These are phyloP conservation scores for Cystodermella granulosa DNA, from an alignment of 1,284 basidiomycete genomes.

Conservation along the genomic window DNA sequence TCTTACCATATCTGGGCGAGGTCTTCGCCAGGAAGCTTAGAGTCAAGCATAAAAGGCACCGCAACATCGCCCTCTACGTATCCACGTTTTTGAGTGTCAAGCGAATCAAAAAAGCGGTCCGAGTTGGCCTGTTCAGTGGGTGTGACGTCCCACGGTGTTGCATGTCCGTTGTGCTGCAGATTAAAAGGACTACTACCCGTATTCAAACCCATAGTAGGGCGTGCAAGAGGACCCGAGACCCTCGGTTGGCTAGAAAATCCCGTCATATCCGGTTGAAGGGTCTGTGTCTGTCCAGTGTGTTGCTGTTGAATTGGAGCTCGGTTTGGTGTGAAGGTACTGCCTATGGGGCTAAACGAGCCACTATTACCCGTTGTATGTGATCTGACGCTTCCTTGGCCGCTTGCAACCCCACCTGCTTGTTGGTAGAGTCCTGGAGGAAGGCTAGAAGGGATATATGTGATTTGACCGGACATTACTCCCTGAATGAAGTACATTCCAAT, in stretches of 20 bases:
- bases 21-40: constrained; percentile 76
- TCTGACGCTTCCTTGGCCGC: constrained; percentile 33
- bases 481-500: constrained; percentile 98
- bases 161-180: constrained; percentile 22
- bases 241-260: constrained; percentile 34
- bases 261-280: constrained; percentile 41
- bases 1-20: constrained; percentile 89
- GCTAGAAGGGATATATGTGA: constrained; percentile 68
- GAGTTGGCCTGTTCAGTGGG: constrained; percentile 74
- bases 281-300: constrained; percentile 56
- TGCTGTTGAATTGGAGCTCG: constrained; percentile 51
- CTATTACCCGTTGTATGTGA: constrained; percentile 61
- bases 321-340: constrained; percentile 35
- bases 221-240: constrained; percentile 41
- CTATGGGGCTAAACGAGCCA: constrained; percentile 51
- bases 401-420: constrained; percentile 52
- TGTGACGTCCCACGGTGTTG: constrained; percentile 77
- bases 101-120: constrained; percentile 78
- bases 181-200: constrained; percentile 29
- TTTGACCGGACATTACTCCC: constrained; percentile 77
- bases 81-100: constrained; percentile 75
- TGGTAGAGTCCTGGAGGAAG: constrained; percentile 93
- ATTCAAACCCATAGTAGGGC: constrained; percentile 39
- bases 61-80: constrained; percentile 91
- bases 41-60: constrained; percentile 94